phyloP scores from a whole-genome alignment of 257 asterid species.

The Solanum bukasovii region DNA sequence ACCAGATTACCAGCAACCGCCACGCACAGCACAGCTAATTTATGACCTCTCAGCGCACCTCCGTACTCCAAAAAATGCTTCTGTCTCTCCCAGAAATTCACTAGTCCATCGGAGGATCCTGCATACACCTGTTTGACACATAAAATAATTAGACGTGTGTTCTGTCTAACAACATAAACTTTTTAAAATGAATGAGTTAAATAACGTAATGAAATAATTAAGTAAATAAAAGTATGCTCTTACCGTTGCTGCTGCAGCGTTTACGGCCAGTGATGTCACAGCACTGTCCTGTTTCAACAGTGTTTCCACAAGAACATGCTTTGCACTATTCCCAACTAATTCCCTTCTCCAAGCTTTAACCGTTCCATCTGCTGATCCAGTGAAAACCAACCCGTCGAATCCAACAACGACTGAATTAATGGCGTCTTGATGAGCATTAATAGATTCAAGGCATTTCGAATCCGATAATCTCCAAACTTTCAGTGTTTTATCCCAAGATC shows the following conservation, averaged over 20 bases:
- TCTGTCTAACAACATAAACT: neutral
- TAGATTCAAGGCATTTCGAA: conserved; percentile 68
- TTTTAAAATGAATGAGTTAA: neutral
- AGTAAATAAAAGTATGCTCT: neutral
- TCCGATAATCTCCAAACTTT: conserved; percentile 88
- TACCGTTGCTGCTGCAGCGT: conserved; percentile 15
- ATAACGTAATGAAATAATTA: neutral
- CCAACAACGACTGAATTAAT: conserved; percentile 58
- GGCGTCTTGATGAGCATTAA: conserved; percentile 69
- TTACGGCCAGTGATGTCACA: conserved; percentile 59
- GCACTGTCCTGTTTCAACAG: conserved; percentile 59
- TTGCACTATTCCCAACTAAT: conserved; percentile 31
- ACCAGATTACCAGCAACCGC: conserved; percentile 59
- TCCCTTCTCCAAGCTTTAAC: conserved; percentile 89
- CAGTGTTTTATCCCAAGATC: conserved; percentile 84
- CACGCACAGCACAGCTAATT: conserved; percentile 73
- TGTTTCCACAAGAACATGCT: conserved; percentile 58
- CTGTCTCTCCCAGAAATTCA: conserved; percentile 65
- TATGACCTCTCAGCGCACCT: conserved; percentile 83
- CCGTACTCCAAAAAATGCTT: conserved; percentile 53
- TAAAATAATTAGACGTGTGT: neutral
- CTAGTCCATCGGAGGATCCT: conserved; percentile 84
- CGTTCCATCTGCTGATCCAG: conserved; percentile 88
- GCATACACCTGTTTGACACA: conserved; percentile 29
- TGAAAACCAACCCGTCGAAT: conserved; percentile 54